Conservation (phyloP, 768 basidiomycete species). For the Lentinula guzmanii region DNA sequence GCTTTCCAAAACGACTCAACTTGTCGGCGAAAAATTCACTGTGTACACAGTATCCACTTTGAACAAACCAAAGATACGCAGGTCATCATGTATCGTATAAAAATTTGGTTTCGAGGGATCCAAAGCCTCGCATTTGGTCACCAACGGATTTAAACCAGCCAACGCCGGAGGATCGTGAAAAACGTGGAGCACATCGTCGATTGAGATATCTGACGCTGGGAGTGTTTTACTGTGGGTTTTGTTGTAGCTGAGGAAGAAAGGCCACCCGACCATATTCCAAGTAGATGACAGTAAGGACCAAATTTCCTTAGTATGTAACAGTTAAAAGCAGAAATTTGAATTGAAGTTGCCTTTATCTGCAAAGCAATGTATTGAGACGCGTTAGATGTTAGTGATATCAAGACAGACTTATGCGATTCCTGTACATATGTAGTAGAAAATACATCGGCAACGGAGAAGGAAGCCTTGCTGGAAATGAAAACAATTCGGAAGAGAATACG, state of each 20-base stretch:
- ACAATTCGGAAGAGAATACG: background rate
- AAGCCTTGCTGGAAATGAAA: background rate
- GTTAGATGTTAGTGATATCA: background rate
- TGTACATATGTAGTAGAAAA: background rate
- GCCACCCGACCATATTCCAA: constrained; percentile 14
- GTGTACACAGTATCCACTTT: constrained; percentile 21
- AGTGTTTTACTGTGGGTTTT: constrained; percentile 19
- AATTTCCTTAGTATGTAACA: too few relatives aligned
- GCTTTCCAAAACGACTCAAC: background rate
- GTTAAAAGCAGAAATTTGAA: too few relatives aligned
- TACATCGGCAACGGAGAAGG: background rate
- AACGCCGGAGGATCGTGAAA: constrained; percentile 27
- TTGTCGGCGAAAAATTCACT: constrained; percentile 9
- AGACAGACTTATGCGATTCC: background rate
- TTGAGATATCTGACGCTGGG: constrained; percentile 10
- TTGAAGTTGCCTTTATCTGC: too few relatives aligned
- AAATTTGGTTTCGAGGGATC: constrained; percentile 18
- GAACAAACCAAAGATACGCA: constrained; percentile 20
- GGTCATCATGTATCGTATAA: constrained; percentile 24
- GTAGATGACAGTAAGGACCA: background rate
- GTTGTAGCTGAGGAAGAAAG: constrained; percentile 20
- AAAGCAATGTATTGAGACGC: background rate
- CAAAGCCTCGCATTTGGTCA: constrained; percentile 12
- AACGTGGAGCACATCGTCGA: constrained; percentile 17
- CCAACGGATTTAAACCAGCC: constrained; percentile 23